Base-by-base conservation (phyloP, 768 basidiomycete species). In the Serendipita sp. region DNA sequence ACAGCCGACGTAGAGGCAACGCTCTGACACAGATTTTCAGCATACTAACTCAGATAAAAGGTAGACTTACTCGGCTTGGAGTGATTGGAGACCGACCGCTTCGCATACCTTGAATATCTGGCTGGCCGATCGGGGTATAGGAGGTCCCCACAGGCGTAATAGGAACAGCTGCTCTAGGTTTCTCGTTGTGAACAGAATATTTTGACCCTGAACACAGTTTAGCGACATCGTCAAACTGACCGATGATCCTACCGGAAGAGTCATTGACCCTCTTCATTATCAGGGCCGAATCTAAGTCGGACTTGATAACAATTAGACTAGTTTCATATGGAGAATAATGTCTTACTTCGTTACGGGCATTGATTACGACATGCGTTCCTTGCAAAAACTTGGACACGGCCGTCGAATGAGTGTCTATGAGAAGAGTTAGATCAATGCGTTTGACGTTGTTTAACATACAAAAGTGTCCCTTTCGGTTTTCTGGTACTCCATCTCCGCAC, bases 401-500 rank as follows among this genome's bases (percentile, higher is more conserved):
- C 51, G 81, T 80, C 4, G 91, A 83, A 73, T 97, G 94, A 5
- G 84, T 86, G 71, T 91, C 76, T 78, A 65, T 15, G 34, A 15
- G 65, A 18, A 18, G 34, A 28, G 28, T 38, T 45, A n/a, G 41
- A 3, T 10, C 13, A 23, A 16, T 23, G 16, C 2, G 15, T 16
- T 1, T 23, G 63, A 28, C 34, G 28, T 11, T 16, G 32, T 3
- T 23, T 5, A 8, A 71, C 75, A 46, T 64, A 76, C 76, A 86
- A 77, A 95, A 95, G 28, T 96, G 79, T 5, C 95, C 95, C 73
- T 98, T 98, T 75, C 89, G 87, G 18, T 79, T 79, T 73, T 85
- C 91, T 11, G 95, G 95, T 0, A 98, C 95, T 65, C 95, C 95
- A 71, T 95, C 94, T 48, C 95, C 95, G 69, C 91, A 92, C 94